Evolutionary conservation across 2,329 filamentous ascomycete genomes (phyloP), one percentile per base, ranked within the genome.

Genomic region (Penicillium concentricum): DNA sequence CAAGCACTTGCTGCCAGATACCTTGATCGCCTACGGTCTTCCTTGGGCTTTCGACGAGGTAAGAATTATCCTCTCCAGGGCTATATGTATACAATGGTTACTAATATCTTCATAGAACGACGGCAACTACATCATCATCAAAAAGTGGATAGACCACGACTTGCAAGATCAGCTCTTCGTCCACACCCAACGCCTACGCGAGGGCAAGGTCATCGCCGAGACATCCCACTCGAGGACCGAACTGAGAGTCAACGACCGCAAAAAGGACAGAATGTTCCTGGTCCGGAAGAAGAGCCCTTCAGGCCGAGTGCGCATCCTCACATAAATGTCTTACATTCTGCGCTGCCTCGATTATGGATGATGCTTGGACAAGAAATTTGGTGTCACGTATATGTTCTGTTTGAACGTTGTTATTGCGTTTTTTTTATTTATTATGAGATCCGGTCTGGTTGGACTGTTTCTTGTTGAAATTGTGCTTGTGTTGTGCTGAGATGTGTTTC

Each of bases 141-240:
- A 88, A 73, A 81, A 85, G 54, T 90, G 85, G 84, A 85, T 92
- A 50, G 83, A 84, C 4, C 86, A 91, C 64, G 82, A 84, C 59
- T 84, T 91, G 69, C 89, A 91, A 67, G 83, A 90, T 57, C 78
- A 85, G 55, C 81, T 91, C 47, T 92, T 89, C 82, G 82, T 84
- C 42, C 88, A 92, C 74, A 91, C 89, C 3, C 81, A 81, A 59
- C 76, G 81, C 42, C 71, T 90, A 60, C 85, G 86, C n/a, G 82
- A 86, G 67, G 80, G 79, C 47, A 74, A 72, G 45, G 58, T 74
- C 41, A 58, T 77, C 51, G 63, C 69, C n/a, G 60, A 74, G 57
- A 70, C 66, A 22, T 74, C 73, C 43, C 66, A 59, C 59, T 69
- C 69, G n/a, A 61, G 70, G 43, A 77, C 74, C 24, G 75, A 78